Evolutionary conservation across 192 early-diverging fungal genomes (phyloP).

Genomic region (Phycomyces nitens): DNA sequence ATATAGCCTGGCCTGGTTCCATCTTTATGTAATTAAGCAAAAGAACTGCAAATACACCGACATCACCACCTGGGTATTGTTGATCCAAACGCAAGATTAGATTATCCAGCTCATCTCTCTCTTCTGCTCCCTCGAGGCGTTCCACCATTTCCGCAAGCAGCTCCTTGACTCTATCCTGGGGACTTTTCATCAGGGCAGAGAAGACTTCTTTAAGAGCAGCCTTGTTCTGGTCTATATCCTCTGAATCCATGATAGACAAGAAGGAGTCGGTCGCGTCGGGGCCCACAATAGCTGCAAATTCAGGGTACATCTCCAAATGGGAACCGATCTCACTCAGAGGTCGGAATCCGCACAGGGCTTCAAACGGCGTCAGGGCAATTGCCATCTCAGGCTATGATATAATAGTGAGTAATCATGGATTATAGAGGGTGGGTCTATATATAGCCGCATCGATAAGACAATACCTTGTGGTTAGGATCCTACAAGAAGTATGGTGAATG

Average conservation of each 20-base stretch:
- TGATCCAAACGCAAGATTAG: constrained; percentile 69
- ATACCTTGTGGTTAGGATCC: constrained; percentile 43
- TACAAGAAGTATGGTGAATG: background rate
- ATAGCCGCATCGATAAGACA: background rate
- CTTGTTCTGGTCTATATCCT: constrained; percentile 35
- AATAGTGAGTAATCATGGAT: background rate
- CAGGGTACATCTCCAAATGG: constrained; percentile 70
- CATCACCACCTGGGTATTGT: constrained; percentile 84
- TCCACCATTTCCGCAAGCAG: constrained; percentile 55
- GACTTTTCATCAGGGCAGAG: constrained; percentile 55
- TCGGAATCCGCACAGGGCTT: constrained; percentile 91
- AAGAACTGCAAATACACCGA: constrained; percentile 85
- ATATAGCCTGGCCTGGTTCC: constrained; percentile 84
- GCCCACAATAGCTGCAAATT: constrained; percentile 70
- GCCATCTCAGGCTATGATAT: constrained; percentile 94
- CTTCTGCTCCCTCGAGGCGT: constrained; percentile 35
- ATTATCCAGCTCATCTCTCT: constrained; percentile 46
- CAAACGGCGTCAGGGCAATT: constrained; percentile 91
- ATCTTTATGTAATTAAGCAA: constrained; percentile 86
- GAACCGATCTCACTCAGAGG: constrained; percentile 72
- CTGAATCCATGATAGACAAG: constrained; percentile 39
- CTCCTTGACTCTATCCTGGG: constrained; percentile 40
- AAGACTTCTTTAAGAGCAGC: constrained; percentile 54
- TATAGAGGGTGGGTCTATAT: background rate
- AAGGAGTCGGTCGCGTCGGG: constrained; percentile 43